Evolutionary conservation across 1,139 yeast species (phyloP), one percentile per base, ranked within the genome.

Genomic region (Lodderomyces parapsilosis): DNA sequence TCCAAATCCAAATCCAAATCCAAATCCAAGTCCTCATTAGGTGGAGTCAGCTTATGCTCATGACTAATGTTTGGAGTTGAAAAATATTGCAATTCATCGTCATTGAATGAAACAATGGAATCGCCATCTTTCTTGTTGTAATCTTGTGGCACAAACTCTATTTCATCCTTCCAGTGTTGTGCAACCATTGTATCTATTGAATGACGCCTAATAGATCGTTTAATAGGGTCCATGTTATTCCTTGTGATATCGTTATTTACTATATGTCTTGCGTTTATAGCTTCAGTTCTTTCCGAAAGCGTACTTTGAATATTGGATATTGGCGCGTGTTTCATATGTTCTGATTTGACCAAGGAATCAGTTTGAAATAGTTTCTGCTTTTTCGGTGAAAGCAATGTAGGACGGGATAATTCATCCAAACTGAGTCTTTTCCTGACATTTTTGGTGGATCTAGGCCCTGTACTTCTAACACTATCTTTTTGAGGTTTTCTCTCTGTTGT

Each of bases 161-260:
- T 48, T 31, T 42, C 43, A 34, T 48, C 47, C 27, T 38, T 36
- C 48, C 48, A 45, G 42, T 44, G 47, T 11, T 32, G 36, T 17
- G 36, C 43, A n/a, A 43, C 49, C 19, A 45, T 41, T n/a, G 24
- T 23, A n/a, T 44, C 45, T 15, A 44, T 43, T 9, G 32, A 23
- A 7, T 19, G 24, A 15, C 24, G 17, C 14, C 42, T 40, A 9
- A 6, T 8, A 10, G 35, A 36, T 17, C 41, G 39, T 43, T 69
- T 70, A 17, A 62, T 48, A 0, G 76, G 76, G 45, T 71, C 76
- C 9, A 60, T 68, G 45, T 66, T 43, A 31, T 30, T 30, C 15
- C 33, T 30, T 15, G 53, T 48, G 17, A 50, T 40, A 42, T 56
- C 60, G 18, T 45, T 49, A 3, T 43, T 36, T 4, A 45, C 43